phyloP scores from a whole-genome alignment of 1,139 yeast species.

The Lodderomyces metapsilosis region DNA sequence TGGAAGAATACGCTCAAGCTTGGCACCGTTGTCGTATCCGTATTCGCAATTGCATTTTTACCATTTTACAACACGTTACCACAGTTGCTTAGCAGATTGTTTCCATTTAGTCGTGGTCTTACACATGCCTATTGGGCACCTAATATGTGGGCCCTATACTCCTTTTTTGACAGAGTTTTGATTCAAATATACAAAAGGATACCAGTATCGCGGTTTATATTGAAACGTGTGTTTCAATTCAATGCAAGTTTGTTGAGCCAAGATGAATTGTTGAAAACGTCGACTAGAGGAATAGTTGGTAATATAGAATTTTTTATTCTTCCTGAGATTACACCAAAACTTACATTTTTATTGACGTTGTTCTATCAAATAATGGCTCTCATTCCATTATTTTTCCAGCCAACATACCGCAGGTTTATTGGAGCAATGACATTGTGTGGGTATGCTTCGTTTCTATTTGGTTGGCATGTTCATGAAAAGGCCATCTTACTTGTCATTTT shows the following conservation, averaged over 20 bases:
- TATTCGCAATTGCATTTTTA: constrained; percentile 69
- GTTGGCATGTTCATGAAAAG: constrained; percentile 99
- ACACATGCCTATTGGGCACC: constrained; percentile 99
- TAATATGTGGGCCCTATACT: constrained; percentile 91
- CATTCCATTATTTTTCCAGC: constrained; percentile 71
- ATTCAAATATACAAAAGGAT: constrained; percentile 48
- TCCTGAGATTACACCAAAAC: constrained; percentile 75
- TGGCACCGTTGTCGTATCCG: constrained; percentile 61
- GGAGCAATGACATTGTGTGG: constrained; percentile 90
- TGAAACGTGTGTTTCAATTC: constrained; percentile 33
- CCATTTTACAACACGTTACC: constrained; percentile 76
- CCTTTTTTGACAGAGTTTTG: constrained; percentile 75
- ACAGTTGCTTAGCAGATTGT: constrained; percentile 65
- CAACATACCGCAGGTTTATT: constrained; percentile 73
- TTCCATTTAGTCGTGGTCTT: constrained; percentile 92
- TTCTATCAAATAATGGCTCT: constrained; percentile 80
- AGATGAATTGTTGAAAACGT: constrained; percentile 30
- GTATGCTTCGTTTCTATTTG: constrained; percentile 85
- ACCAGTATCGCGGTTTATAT: constrained; percentile 43
- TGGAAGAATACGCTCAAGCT: constrained; percentile 63
- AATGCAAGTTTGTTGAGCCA: constrained; percentile 27
- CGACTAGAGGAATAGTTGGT: constrained; percentile 89
- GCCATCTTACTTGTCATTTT: constrained; percentile 87
- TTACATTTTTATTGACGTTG: constrained; percentile 74
- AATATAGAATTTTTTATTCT: constrained; percentile 79